These are phyloP conservation scores for Dichotomopilus funicola DNA, from an alignment of 2,329 filamentous ascomycete species.

Conservation along the genomic window DNA sequence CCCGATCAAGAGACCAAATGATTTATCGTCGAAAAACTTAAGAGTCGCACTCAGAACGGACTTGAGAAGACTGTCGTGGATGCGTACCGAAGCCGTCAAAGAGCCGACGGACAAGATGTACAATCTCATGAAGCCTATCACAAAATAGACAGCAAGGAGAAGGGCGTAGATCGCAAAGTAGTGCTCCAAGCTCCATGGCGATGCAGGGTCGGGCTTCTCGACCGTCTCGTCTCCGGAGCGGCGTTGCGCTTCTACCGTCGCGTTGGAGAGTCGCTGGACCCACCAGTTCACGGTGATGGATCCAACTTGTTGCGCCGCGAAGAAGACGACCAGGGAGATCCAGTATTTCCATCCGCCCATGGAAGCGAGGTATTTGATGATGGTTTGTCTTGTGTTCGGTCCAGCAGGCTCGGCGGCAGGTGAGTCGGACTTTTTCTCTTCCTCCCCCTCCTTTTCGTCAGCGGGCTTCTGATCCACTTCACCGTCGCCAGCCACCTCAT, in stretches of 20 bases:
- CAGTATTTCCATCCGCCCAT: constrained; percentile 97
- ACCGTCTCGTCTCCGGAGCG: constrained; percentile 27
- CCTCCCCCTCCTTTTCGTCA: constrained; percentile 44
- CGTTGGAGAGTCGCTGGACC: constrained; percentile 94
- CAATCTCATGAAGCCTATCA: constrained; percentile 76
- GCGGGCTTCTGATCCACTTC: constrained; percentile 44
- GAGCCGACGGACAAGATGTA: constrained; percentile 89
- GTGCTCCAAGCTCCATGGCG: constrained; percentile 66
- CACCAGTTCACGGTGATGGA: constrained; percentile 84
- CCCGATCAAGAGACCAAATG: constrained; percentile 91
- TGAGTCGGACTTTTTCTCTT: constrained; percentile 6
- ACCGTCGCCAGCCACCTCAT: constrained; percentile 1
- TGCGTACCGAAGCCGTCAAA: constrained; percentile 71
- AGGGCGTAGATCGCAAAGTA: constrained; percentile 77
- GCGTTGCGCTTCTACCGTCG: constrained; percentile 34
- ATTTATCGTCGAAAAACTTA: constrained; percentile 93
- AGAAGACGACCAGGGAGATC: constrained; percentile 66
- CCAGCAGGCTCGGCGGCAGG: constrained; percentile 60
- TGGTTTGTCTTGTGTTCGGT: constrained; percentile 77
- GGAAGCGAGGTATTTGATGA: constrained; percentile 72
- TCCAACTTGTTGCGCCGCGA: constrained; percentile 73
- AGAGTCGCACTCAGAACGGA: constrained; percentile 82
- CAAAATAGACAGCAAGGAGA: constrained; percentile 67
- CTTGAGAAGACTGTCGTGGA: constrained; percentile 71
- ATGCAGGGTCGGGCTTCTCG: constrained; percentile 1